Evolutionary conservation across 2,329 filamentous ascomycete genomes (phyloP).

Genomic region (Phialophora tarda): DNA sequence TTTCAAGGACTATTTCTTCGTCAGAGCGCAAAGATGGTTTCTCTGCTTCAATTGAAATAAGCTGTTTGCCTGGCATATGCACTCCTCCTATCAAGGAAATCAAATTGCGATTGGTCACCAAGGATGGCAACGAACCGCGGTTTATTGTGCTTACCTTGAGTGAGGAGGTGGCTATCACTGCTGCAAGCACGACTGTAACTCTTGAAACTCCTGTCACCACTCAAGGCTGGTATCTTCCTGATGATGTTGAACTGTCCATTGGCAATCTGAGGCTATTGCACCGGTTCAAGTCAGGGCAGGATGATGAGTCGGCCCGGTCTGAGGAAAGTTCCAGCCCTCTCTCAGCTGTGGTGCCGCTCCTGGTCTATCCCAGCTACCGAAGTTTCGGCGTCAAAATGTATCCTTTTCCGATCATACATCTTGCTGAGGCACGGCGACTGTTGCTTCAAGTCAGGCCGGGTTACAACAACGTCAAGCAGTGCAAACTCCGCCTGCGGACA

Average conservation of each 20-base stretch:
- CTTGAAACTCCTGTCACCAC: slow-evolving; percentile 33
- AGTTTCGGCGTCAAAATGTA: slow-evolving; percentile 58
- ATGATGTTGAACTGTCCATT: slow-evolving; percentile 32
- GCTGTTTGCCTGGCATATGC: slow-evolving; percentile 15
- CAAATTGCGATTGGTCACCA: slow-evolving; percentile 30
- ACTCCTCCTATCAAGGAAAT: slow-evolving; percentile 24
- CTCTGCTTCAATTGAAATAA: slow-evolving; percentile 62
- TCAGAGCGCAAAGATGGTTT: slow-evolving; percentile 76
- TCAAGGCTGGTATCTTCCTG: slow-evolving; percentile 36
- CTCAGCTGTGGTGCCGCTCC: slow-evolving; percentile 25
- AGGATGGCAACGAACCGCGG: slow-evolving; percentile 57
- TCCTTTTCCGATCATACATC: slow-evolving; percentile 72
- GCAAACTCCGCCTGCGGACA: slow-evolving; percentile 66
- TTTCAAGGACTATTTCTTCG: slow-evolving; percentile 73
- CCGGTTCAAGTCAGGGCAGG: slow-evolving; percentile 25
- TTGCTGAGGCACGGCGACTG: slow-evolving; percentile 78
- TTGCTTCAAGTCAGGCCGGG: slow-evolving; percentile 66
- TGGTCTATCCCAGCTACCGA: slow-evolving; percentile 34
- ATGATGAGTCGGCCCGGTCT: slow-evolving; percentile 9
- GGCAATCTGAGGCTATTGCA: slow-evolving; percentile 36
- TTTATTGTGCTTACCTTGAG: slow-evolving; percentile 60
- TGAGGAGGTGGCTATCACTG: slow-evolving; percentile 54
- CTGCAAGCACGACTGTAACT: slow-evolving; percentile 57
- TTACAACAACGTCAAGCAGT: slow-evolving; percentile 52
- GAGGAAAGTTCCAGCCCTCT: slow-evolving; percentile 13